Percentiles rank a stretch among this genome's conserved stretches.
phyloP scores from a whole-genome alignment of 169 alveolate species.

The Babesia ovis region DNA sequence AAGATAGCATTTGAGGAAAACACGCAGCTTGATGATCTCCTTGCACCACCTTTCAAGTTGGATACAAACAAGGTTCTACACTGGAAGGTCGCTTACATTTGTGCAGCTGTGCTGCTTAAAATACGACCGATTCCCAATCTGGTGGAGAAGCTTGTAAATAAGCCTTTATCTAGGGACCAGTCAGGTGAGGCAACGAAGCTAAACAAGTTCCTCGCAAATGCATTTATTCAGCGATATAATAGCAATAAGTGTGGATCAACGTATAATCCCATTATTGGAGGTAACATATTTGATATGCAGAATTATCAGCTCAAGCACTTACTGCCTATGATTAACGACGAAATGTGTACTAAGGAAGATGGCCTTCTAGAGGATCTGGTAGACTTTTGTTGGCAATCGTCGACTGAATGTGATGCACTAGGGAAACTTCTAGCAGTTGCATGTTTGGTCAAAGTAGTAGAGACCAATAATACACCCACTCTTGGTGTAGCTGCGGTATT shows the following conservation, averaged over 20 bases:
- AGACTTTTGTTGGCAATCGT: slow-evolving; percentile 33
- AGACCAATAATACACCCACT: not conserved
- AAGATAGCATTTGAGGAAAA: not conserved
- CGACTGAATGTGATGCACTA: slow-evolving; percentile 18
- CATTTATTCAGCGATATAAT: not conserved
- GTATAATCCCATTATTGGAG: slow-evolving; percentile 20
- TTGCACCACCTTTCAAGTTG: slow-evolving; percentile 12
- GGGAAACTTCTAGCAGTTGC: slow-evolving; percentile 14
- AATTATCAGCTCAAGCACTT: slow-evolving; percentile 30
- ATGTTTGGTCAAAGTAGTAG: slow-evolving; percentile 24
- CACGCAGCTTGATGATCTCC: slow-evolving; percentile 15
- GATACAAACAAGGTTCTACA: not conserved
- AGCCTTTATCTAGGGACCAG: not conserved
- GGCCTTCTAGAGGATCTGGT: slow-evolving; percentile 8
- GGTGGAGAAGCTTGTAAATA: not conserved
- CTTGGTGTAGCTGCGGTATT: slow-evolving; percentile 31
- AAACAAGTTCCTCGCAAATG: slow-evolving; percentile 1
- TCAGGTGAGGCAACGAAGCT: not conserved
- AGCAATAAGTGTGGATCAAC: not conserved
- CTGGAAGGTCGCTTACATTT: slow-evolving; percentile 17
- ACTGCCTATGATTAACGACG: not conserved
- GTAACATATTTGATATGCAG: slow-evolving; percentile 16
- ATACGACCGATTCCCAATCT: not conserved
- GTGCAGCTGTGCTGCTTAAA: slow-evolving; percentile 22
- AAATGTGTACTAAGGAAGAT: not conserved